Conservation (phyloP, 805 yeast genomes). For the Candida tibetensis region DNA sequence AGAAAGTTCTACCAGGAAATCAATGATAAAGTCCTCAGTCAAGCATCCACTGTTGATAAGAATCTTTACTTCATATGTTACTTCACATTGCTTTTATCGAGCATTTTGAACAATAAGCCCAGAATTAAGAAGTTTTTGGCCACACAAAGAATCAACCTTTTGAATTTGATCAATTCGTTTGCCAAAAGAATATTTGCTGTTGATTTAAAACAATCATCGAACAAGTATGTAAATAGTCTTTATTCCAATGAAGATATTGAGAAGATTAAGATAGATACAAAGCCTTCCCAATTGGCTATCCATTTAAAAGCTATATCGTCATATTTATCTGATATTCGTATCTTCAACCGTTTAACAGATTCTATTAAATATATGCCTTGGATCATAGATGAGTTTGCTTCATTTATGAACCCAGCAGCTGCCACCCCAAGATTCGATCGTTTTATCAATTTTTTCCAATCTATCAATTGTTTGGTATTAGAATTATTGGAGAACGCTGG, state of each 20-base stretch:
- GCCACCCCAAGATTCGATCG: slow-evolving; percentile 28
- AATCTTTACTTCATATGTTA: slow-evolving; percentile 43
- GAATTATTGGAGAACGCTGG: slow-evolving; percentile 44
- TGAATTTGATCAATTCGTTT: slow-evolving; percentile 9
- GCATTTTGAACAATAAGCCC: slow-evolving; percentile 37
- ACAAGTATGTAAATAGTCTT: slow-evolving; percentile 12
- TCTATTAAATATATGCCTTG: slow-evolving; percentile 44
- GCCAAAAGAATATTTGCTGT: slow-evolving; percentile 8
- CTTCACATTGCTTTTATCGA: slow-evolving; percentile 36
- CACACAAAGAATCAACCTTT: slow-evolving; percentile 24
- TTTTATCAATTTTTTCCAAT: slow-evolving; percentile 35
- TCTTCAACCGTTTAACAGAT: slow-evolving; percentile 41
- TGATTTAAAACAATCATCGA: slow-evolving; percentile 16
- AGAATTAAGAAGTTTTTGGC: slow-evolving; percentile 27
- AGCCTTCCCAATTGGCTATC: slow-evolving; percentile 25
- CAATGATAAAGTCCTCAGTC: slow-evolving; percentile 36
- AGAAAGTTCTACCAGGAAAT: slow-evolving; percentile 41
- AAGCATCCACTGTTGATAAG: slow-evolving; percentile 34
- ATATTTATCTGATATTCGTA: slow-evolving; percentile 40
- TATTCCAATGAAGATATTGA: slow-evolving; percentile 1
- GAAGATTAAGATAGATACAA: background rate
- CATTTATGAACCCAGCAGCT: slow-evolving; percentile 24
- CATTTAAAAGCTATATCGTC: slow-evolving; percentile 35
- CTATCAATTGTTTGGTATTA: slow-evolving; percentile 39
- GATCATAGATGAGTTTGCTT: slow-evolving; percentile 38